Evolutionary conservation across 257 asterid species (phyloP).

Genomic region (Gentiana straminea): DNA sequence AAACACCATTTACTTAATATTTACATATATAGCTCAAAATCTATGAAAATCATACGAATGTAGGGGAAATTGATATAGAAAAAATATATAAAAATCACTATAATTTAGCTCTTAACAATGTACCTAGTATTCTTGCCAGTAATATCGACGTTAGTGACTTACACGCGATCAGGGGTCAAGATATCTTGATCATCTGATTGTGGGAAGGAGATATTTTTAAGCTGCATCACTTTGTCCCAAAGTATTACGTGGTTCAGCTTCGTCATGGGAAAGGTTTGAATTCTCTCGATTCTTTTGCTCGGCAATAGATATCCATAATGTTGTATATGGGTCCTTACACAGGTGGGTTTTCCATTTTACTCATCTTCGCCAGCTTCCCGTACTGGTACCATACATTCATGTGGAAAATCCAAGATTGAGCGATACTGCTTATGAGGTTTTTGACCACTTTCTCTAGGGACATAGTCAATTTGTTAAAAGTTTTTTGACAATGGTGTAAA

Average conservation of each 20-base stretch:
- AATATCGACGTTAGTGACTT: no score
- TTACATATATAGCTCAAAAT: no score
- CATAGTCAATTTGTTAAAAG: conserved; percentile 1
- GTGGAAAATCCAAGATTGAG: conserved; percentile 92
- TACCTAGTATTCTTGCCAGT: no score
- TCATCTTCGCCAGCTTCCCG: conserved; percentile 96
- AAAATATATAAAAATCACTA: no score
- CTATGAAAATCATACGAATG: no score
- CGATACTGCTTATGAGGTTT: conserved; percentile 95
- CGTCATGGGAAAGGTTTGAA: conserved; percentile 96
- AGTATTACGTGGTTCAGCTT: conserved; percentile 79
- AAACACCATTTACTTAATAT: no score
- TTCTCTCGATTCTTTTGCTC: conserved; percentile 4
- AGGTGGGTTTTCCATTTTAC: conserved; percentile 99
- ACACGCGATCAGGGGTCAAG: no score
- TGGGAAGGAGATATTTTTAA: conserved; percentile 88
- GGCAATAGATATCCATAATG: conserved; percentile 9
- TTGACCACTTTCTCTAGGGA: conserved; percentile 11
- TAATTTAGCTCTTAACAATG: no score
- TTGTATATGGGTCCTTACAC: conserved; percentile 18
- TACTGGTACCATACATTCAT: conserved; percentile 88
- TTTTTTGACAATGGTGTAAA: no score
- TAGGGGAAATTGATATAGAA: no score
- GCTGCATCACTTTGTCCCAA: conserved; percentile 96
- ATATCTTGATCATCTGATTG: conserved; percentile 93